These are phyloP conservation scores for Fomes fomentarius DNA, from an alignment of 1,284 basidiomycete genomes.

Conservation along the genomic window DNA sequence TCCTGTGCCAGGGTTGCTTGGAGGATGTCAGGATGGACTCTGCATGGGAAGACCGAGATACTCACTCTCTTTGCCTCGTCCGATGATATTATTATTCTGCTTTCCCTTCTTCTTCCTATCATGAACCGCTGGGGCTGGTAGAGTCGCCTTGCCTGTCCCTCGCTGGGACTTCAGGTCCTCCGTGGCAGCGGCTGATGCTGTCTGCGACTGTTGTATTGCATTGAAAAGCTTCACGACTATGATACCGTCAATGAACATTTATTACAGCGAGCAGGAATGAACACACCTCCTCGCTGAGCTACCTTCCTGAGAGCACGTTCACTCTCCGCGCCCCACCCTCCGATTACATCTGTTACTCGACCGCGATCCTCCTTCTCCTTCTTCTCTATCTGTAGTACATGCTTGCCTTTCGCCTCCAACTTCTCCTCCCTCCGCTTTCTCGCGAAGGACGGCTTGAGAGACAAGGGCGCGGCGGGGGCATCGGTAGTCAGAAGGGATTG, in stretches of 20 bases:
- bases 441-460: conserved; percentile 73
- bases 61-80: conserved; percentile 60
- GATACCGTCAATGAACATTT: neutral
- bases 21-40: neutral
- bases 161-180: conserved; percentile 61
- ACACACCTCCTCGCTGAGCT: conserved; percentile 79
- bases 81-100: conserved; percentile 55
- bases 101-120: conserved; percentile 54
- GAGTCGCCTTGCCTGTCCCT: conserved; percentile 72
- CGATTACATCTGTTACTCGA: conserved; percentile 74
- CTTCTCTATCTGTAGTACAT: conserved; percentile 66
- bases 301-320: conserved; percentile 79
- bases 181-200: conserved; percentile 49
- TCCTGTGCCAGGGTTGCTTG: conserved; percentile 63
- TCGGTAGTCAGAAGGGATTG: conserved; percentile 70
- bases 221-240: conserved; percentile 84
- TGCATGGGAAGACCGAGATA: neutral
- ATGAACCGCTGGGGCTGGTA: conserved; percentile 63
- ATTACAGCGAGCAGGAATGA: neutral
- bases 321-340: conserved; percentile 80
- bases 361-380: conserved; percentile 79
- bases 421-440: conserved; percentile 73
- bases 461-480: conserved; percentile 69
- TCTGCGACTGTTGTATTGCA: conserved; percentile 78
- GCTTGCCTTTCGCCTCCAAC: conserved; percentile 70